Evolutionary conservation across 495 filamentous ascomycete genomes (phyloP).

Genomic region (Hypoxylon perforatum): DNA sequence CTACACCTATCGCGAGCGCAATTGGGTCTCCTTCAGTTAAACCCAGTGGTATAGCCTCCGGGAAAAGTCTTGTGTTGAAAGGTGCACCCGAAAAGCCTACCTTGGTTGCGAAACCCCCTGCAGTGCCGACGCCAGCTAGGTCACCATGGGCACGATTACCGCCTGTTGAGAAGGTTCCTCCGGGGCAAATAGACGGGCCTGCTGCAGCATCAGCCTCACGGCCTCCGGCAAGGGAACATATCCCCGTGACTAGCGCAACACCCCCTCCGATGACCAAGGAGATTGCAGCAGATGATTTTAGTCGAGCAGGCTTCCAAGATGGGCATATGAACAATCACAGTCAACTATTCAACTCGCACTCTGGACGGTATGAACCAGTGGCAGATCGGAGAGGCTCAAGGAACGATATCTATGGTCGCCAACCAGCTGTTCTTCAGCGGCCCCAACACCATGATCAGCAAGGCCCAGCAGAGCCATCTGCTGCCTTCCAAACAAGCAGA

Average conservation of each 20-base stretch:
- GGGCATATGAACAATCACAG: slow-evolving; percentile 65
- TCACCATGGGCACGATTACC: slow-evolving; percentile 92
- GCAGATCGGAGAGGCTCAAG: slow-evolving; percentile 78
- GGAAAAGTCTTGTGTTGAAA: slow-evolving; percentile 69
- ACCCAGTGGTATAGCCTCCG: slow-evolving; percentile 54
- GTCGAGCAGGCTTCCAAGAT: slow-evolving; percentile 81
- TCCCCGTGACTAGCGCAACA: slow-evolving; percentile 52
- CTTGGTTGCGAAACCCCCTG: slow-evolving; percentile 81
- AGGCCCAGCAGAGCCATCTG: slow-evolving; percentile 87
- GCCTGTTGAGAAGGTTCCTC: slow-evolving; percentile 82
- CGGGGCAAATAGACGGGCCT: slow-evolving; percentile 64
- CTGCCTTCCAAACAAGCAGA: slow-evolving; percentile 88
- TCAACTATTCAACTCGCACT: slow-evolving; percentile 93
- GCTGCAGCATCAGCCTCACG: slow-evolving; percentile 40
- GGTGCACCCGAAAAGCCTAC: slow-evolving; percentile 79
- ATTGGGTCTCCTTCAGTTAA: slow-evolving; percentile 54
- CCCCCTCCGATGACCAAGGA: slow-evolving; percentile 69
- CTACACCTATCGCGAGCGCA: slow-evolving; percentile 47
- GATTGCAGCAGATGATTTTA: slow-evolving; percentile 95
- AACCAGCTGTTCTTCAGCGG: slow-evolving; percentile 85
- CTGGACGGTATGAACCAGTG: slow-evolving; percentile 92
- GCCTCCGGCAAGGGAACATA: slow-evolving; percentile 45
- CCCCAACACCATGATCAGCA: slow-evolving; percentile 64
- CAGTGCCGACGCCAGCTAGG: slow-evolving; percentile 76
- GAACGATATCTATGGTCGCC: slow-evolving; percentile 72